Base-by-base conservation (phyloP, 176 grass and related monocot genomes). In the Canna indica region DNA sequence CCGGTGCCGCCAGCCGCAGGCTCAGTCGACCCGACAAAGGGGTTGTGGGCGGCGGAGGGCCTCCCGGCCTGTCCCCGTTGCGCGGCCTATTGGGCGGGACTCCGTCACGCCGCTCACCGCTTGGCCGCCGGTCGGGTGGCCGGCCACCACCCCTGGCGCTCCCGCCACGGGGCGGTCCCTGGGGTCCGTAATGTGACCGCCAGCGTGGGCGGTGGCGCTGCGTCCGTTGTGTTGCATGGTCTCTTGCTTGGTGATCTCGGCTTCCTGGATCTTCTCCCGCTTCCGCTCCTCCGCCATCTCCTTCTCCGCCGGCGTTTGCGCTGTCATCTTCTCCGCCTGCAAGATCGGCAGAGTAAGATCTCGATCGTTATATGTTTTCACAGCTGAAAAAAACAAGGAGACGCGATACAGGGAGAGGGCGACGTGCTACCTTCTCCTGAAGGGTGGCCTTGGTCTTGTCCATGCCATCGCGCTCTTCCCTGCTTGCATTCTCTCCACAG, bases 281-380 rank as follows among this genome's bases (percentile, higher is more conserved):
- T 90, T 83, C 15, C 53, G 64, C 78, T 85, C 80, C 72, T 85
- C 84, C 10, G 73, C 80, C 14, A 70, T 75, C 5, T 52, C 75
- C 78, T 96, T 96, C 83, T 84, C 69, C 44, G 6, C 28, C 42
- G 83, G 82, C 62, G 88, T 80, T 1, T 66, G 75, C 8, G 91
- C 85, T 69, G 56, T 96, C 69, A 78, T 78, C 87, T 88, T 96
- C 33, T 82, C 73, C 47, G 77, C 44, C 91, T 90, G 72, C 64
- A 59, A 12, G 30, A 44, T 22, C 35, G n/a, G n/a, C 10, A 20
- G 15, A 24, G 18, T 16, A 4, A 18, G 7, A 61, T 17, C 10
- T 10, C 59, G 39, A 9, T n/a, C 24, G 9, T 34, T 56, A 54
- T 24, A 35, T 32, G 18, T n/a, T n/a, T n/a, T n/a, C n/a, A n/a